Evolutionary conservation across 441 rosid species (phyloP).

Genomic region (Manihot esculenta): DNA sequence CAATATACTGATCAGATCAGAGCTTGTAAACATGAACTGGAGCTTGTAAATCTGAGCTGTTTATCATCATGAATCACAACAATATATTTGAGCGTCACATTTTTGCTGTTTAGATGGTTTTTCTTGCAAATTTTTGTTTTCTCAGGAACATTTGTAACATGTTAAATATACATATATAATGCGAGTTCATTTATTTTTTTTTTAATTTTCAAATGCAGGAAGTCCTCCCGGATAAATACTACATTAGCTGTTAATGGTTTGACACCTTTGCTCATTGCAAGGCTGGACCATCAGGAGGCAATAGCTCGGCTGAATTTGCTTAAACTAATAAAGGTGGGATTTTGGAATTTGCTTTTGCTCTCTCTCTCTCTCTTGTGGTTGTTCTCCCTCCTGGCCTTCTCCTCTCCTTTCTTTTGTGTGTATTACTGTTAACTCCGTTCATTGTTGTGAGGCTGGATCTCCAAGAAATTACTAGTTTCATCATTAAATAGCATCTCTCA

Average conservation of each 20-base stretch:
- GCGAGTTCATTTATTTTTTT: background rate
- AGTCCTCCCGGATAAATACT: constrained; percentile 86
- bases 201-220: constrained; percentile 48
- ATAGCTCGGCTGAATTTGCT: constrained; percentile 95
- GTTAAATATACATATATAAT: background rate
- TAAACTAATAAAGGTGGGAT: constrained; percentile 78
- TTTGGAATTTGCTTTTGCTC: background rate
- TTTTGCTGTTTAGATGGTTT: constrained; percentile 1
- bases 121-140: background rate
- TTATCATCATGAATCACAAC: background rate
- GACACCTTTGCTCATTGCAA: constrained; percentile 83
- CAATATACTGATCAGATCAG: background rate
- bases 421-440: too few species aligned
- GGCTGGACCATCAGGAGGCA: constrained; percentile 96
- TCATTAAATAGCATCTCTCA: background rate
- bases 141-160: background rate
- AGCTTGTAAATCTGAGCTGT: too few species aligned
- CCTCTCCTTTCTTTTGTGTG: too few species aligned
- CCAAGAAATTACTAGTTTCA: background rate
- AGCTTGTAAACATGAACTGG: background rate
- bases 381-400: too few species aligned
- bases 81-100: background rate
- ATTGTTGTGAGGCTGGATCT: background rate
- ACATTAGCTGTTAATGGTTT: constrained; percentile 93
- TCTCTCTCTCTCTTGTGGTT: background rate